Conservation (phyloP, 495 filamentous ascomycete species). For the Melanomma pulvis-pyrius region DNA sequence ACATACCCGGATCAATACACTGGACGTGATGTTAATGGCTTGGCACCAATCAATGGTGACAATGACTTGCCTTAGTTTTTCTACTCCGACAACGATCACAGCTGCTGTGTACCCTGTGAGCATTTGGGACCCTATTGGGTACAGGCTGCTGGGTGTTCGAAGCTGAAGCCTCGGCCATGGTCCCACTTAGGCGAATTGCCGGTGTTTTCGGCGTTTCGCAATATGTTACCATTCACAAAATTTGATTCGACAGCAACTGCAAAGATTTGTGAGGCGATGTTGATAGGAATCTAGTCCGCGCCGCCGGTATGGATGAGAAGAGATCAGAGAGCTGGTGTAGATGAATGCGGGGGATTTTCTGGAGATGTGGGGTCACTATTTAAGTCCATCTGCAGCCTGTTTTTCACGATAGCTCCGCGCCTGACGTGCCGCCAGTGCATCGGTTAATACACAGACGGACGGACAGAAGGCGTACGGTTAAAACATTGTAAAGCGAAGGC, state of each 20-base stretch:
- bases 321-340: not conserved
- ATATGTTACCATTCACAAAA: not conserved
- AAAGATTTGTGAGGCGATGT: not conserved
- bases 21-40: slow-evolving; percentile 16
- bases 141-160: not conserved
- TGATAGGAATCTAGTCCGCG: slow-evolving; percentile 1
- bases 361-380: slow-evolving; percentile 25
- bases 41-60: not conserved
- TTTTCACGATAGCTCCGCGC: not conserved
- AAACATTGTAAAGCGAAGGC: not conserved
- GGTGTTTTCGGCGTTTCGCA: not conserved
- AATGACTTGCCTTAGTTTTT: slow-evolving; percentile 29
- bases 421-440: not conserved
- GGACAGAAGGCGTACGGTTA: not conserved
- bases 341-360: slow-evolving; percentile 15
- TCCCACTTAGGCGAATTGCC: not conserved
- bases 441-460: slow-evolving; percentile 11
- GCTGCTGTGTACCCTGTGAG: slow-evolving; percentile 30
- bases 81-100: slow-evolving; percentile 33
- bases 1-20: slow-evolving; percentile 35
- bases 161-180: slow-evolving; percentile 18
- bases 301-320: slow-evolving; percentile 1
- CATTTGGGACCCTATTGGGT: slow-evolving; percentile 11
- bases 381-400: slow-evolving; percentile 8
- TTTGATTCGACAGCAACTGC: slow-evolving; percentile 7